Percentiles rank a stretch among this genome's conserved stretches.
These are phyloP conservation scores for Dovyalis caffra DNA, from an alignment of 345 rosid genomes.

Conservation along the genomic window DNA sequence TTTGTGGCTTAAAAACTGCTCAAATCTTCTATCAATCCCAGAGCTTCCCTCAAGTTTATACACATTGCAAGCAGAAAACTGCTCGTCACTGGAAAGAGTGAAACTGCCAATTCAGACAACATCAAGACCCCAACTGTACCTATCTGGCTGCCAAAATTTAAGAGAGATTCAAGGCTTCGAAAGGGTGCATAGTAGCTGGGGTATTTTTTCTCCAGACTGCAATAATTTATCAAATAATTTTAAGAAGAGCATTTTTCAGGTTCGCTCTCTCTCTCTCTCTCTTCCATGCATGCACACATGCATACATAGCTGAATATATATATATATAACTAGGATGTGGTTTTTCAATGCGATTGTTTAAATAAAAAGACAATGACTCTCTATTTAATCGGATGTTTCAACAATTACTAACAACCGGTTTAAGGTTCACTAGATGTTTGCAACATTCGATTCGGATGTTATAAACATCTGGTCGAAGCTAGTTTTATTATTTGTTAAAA, in stretches of 20 bases:
- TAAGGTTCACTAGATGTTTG: no score
- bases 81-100: not conserved
- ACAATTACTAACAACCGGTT: no score
- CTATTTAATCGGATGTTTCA: no score
- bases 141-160: not conserved
- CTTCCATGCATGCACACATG: no score
- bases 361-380: no score
- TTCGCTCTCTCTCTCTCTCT: not conserved
- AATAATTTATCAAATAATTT: not conserved
- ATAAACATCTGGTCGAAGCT: no score
- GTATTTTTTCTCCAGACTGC: fast-evolving
- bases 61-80: not conserved
- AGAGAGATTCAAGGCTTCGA: not conserved
- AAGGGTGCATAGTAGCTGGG: no score
- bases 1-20: fast-evolving
- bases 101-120: not conserved
- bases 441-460: no score
- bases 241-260: not conserved
- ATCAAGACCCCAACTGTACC: not conserved
- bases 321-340: not conserved
- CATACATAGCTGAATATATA: no score
- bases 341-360: no score
- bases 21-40: not conserved
- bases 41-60: not conserved
- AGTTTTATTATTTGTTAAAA: no score